Base-by-base conservation (phyloP, 1,139 yeast species). In the Kodamaea derodonti region DNA sequence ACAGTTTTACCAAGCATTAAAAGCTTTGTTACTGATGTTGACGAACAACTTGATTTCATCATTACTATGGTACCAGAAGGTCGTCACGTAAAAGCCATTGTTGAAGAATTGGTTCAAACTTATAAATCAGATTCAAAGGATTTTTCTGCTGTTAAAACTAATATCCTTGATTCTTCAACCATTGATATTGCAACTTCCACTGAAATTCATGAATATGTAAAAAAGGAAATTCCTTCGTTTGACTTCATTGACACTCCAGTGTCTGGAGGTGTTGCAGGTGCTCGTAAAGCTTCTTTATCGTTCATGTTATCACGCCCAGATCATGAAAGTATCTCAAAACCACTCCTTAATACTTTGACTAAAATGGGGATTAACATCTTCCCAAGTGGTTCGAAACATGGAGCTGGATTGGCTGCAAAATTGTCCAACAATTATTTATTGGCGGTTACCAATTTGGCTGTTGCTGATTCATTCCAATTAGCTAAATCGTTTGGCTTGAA, bases 1-100 rank as follows among this genome's bases (percentile, higher is more conserved):
- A 34, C 29, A n/a, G 36, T 55, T 11, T 54, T 68, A 33, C 29
- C 48, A 10, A 28, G 52, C 10, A 41, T 67, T 18, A 37, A 48
- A 5, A 56, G 55, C 5, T 65, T 66, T 37, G 69, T 62, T 9
- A 58, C 54, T 11, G 60, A 58, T 5, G 73, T 69, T 9, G 72
- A 66, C 24, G 38, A 48, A 11, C 67, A 56, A 23, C 58, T 70
- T 51, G 73, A 67, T 43, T 68, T 46, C 37, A 58, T 76, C 26
- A 49, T 75, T 27, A 72, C 81, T 14, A 75, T 76, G 81, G 76
- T 77, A 6, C 82, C 82, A 1, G 80, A 73, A 47, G 80, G 81
- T 2, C 59, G 60, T 44, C 82, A 77, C 41, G 82, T 77, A 14
- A 56, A 59, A 40, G 56, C 54, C 1, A 69, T 75, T 2, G 67